Evolutionary conservation across 1,284 basidiomycete genomes (phyloP).

Genomic region (Garcileccinum viscosum): DNA sequence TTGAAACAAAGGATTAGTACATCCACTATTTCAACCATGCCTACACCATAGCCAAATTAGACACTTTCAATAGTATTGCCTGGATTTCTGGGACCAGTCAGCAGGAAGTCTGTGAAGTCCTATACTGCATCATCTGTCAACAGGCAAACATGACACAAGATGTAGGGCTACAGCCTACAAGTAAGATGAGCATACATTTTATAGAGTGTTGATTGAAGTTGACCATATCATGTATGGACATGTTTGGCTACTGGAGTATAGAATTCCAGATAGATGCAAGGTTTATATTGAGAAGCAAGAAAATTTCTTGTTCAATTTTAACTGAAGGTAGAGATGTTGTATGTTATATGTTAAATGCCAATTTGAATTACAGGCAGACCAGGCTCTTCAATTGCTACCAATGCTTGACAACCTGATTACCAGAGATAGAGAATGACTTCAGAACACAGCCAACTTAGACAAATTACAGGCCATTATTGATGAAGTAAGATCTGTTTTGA

Average conservation of each 20-base stretch:
- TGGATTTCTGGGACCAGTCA: background rate
- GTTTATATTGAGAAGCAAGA: background rate
- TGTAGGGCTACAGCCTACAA: background rate
- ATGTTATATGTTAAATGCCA: background rate
- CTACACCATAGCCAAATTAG: background rate
- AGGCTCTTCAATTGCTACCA: background rate
- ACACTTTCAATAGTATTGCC: background rate
- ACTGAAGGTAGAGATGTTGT: background rate
- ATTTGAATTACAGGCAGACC: background rate
- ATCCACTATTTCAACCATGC: rapidly evolving
- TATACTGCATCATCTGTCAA: background rate
- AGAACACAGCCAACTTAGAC: no score
- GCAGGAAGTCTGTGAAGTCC: background rate
- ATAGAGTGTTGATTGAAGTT: background rate
- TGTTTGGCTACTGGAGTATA: background rate
- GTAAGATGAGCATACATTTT: background rate
- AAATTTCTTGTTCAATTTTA: background rate
- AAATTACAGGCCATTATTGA: background rate
- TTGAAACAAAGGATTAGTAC: background rate
- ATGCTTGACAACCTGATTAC: background rate
- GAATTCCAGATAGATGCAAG: no score
- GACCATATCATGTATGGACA: background rate
- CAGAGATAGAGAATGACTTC: background rate
- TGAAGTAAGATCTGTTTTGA: background rate
- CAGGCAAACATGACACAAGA: background rate